A percentile compares a stretch with the other conserved stretches of the same genome.
Evolutionary conservation across 306 rosid species (phyloP).

Genomic region (Rubus idaeus): DNA sequence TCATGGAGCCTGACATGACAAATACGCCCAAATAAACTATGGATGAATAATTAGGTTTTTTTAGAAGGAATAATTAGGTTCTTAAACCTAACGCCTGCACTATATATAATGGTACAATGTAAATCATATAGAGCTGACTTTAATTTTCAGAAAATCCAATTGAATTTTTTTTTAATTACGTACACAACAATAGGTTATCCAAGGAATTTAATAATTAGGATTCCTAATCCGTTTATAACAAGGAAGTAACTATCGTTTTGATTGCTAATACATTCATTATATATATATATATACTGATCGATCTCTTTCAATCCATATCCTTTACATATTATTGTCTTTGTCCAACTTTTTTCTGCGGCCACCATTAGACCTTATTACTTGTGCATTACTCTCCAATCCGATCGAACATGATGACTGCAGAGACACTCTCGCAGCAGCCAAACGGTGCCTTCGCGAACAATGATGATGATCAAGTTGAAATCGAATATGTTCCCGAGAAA

Average conservation of each 20-base stretch:
- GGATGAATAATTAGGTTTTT: too few relatives aligned
- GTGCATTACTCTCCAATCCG: not conserved
- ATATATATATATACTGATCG: not conserved
- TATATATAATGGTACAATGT: not conserved
- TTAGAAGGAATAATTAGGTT: not conserved
- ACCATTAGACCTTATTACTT: too few relatives aligned
- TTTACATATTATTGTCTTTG: not conserved
- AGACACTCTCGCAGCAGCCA: constrained; percentile 40
- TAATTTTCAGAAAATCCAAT: too few relatives aligned
- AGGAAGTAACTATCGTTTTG: not conserved
- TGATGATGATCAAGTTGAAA: constrained; percentile 56
- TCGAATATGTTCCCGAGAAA: constrained; percentile 82
- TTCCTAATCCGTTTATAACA: not conserved
- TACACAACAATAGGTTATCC: too few relatives aligned
- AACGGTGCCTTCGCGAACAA: constrained; percentile 54
- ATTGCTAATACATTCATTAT: not conserved
- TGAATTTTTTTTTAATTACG: too few relatives aligned
- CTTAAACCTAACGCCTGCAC: not conserved
- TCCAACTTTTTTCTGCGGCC: too few relatives aligned
- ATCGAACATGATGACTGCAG: constrained; percentile 54
- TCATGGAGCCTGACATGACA: not conserved
- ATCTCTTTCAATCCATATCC: not conserved
- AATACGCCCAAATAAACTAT: too few relatives aligned
- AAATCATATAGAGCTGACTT: too few relatives aligned
- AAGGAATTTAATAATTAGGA: not conserved